Conservation (phyloP, 1,139 yeast genomes). For the Candida neerlandica region DNA sequence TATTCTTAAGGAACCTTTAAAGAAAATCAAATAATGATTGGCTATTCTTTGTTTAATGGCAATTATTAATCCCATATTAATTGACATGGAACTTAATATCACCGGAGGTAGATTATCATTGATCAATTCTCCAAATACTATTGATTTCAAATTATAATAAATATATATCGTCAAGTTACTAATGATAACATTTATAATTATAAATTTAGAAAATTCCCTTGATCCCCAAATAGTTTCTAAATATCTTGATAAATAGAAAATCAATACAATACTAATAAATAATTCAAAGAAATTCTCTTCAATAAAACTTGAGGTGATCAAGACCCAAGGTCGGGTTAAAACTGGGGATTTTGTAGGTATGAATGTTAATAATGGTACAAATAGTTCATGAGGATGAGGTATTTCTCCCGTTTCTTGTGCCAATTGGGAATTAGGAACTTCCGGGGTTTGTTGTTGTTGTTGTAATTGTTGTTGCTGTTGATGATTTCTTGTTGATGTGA, state of each 20-base stretch:
- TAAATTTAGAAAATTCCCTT: constrained; percentile 33
- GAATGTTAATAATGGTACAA: constrained; percentile 42
- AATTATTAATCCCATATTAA: constrained; percentile 43
- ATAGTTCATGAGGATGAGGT: constrained; percentile 46
- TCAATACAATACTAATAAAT: constrained; percentile 25
- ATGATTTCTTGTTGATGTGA: constrained; percentile 30
- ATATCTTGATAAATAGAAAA: constrained; percentile 41
- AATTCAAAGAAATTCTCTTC: constrained; percentile 38
- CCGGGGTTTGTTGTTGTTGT: constrained; percentile 12
- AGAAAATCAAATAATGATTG: constrained; percentile 43
- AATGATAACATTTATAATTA: constrained; percentile 24
- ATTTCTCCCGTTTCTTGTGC: constrained; percentile 40
- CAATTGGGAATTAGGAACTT: constrained; percentile 12
- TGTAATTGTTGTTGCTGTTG: not conserved
- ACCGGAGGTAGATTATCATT: constrained; percentile 42
- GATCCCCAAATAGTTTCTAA: constrained; percentile 44
- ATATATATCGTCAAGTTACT: constrained; percentile 39
- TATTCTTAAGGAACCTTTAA: constrained; percentile 41
- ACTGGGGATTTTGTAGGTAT: constrained; percentile 44
- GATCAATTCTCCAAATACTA: constrained; percentile 22
- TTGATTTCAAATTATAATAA: constrained; percentile 37
- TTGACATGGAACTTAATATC: constrained; percentile 39
- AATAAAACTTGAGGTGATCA: constrained; percentile 36
- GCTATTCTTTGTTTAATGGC: constrained; percentile 50
- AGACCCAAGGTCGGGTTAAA: constrained; percentile 41